These are phyloP conservation scores for Psilocybe tampanensis DNA, from an alignment of 768 basidiomycete genomes.

Conservation along the genomic window DNA sequence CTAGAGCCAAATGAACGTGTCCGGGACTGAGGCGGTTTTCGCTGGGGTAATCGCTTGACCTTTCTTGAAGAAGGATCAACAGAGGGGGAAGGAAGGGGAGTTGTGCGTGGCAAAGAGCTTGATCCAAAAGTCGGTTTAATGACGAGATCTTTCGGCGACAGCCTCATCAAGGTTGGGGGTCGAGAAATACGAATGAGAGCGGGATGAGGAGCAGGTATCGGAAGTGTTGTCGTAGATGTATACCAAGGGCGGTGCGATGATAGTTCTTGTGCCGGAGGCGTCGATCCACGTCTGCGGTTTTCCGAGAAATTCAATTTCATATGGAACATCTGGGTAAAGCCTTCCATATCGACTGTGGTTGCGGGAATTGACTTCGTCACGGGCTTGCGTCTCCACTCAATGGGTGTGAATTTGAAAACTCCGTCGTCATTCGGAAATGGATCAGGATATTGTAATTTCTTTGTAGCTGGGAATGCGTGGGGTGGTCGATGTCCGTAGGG, in stretches of 20 bases:
- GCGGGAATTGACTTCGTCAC: not conserved
- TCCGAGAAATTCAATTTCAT: slow-evolving; percentile 26
- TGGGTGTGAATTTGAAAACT: slow-evolving; percentile 26
- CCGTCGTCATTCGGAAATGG: slow-evolving; percentile 12
- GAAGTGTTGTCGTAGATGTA: slow-evolving; percentile 23
- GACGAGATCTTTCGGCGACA: not conserved
- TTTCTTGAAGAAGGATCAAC: not conserved
- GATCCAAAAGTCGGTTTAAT: not conserved
- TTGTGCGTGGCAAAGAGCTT: not conserved
- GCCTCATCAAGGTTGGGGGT: not conserved
- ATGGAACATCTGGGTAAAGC: slow-evolving; percentile 20
- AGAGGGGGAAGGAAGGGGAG: not conserved
- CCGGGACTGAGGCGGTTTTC: not conserved
- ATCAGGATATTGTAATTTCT: not conserved
- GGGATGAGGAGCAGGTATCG: slow-evolving; percentile 28
- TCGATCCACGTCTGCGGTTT: not conserved
- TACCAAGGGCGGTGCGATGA: slow-evolving; percentile 21
- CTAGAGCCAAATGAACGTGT: not conserved
- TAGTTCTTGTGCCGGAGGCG: not conserved
- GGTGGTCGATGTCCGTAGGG: slow-evolving; percentile 1
- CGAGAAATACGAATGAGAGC: slow-evolving; percentile 20
- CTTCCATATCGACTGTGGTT: slow-evolving; percentile 25
- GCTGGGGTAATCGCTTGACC: not conserved
- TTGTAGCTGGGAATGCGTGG: slow-evolving; percentile 29
- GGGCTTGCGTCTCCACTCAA: slow-evolving; percentile 35